phyloP scores from a whole-genome alignment of 352 stramenopile species.

The Phytophthora ohioensis region DNA sequence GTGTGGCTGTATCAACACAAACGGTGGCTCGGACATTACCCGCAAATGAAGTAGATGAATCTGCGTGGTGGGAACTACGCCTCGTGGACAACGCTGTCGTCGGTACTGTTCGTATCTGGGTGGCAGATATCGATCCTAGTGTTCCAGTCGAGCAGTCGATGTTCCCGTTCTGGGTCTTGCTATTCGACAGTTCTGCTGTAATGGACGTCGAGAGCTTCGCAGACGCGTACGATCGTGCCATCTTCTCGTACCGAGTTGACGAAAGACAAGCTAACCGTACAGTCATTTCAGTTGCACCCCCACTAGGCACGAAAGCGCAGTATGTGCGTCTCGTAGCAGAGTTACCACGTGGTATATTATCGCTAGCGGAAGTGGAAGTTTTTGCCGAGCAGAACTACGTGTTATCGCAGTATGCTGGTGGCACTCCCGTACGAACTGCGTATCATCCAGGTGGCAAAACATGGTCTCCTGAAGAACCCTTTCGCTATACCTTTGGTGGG shows the following conservation, averaged over 20 bases:
- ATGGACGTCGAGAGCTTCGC: slow-evolving; percentile 71
- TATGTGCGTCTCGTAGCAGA: slow-evolving; percentile 72
- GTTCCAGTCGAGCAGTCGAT: slow-evolving; percentile 46
- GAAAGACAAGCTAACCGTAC: slow-evolving; percentile 28
- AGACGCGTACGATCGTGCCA: slow-evolving; percentile 53
- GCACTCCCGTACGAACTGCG: slow-evolving; percentile 56
- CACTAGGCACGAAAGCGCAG: slow-evolving; percentile 54
- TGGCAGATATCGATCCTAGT: slow-evolving; percentile 40
- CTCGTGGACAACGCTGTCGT: slow-evolving; percentile 53
- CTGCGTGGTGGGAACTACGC: slow-evolving; percentile 79
- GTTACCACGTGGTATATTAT: slow-evolving; percentile 49
- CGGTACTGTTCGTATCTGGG: slow-evolving; percentile 71
- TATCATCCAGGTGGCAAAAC: slow-evolving; percentile 55
- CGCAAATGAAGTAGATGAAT: slow-evolving; percentile 30
- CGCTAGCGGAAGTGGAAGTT: slow-evolving; percentile 80
- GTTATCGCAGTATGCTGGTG: slow-evolving; percentile 66
- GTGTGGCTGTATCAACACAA: slow-evolving; percentile 47
- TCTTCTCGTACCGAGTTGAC: slow-evolving; percentile 59
- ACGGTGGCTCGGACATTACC: slow-evolving; percentile 59
- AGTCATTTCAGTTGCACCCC: slow-evolving; percentile 59
- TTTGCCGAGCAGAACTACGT: slow-evolving; percentile 63
- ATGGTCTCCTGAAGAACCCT: slow-evolving; percentile 76
- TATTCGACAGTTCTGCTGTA: slow-evolving; percentile 68
- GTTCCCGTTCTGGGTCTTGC: slow-evolving; percentile 83
- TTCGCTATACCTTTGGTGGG: slow-evolving; percentile 55